Evolutionary conservation across 805 yeast genomes (phyloP).

Genomic region (Blastobotrys muscicola): DNA sequence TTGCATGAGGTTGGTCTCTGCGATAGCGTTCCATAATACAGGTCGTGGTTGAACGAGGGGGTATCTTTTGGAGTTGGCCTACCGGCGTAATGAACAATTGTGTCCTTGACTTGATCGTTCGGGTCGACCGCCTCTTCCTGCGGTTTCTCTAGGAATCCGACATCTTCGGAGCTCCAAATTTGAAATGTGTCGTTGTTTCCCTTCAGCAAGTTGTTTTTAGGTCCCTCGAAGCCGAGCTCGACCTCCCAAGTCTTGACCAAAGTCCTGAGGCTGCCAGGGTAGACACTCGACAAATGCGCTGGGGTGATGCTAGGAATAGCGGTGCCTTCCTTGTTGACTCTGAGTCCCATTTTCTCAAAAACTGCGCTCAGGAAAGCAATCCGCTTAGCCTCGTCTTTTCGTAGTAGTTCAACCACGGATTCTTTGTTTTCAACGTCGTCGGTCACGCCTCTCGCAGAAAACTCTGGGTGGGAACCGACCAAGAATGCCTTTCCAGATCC

Average conservation of each 20-base stretch:
- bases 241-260: slow-evolving; percentile 28
- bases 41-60: slow-evolving; percentile 60
- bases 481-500: slow-evolving; percentile 73
- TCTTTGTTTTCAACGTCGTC: slow-evolving; percentile 20
- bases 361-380: slow-evolving; percentile 47
- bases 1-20: slow-evolving; percentile 15
- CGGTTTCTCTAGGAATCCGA: slow-evolving; percentile 5
- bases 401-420: slow-evolving; percentile 34
- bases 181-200: slow-evolving; percentile 51
- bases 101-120: slow-evolving; percentile 44
- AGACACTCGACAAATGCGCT: slow-evolving; percentile 41
- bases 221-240: slow-evolving; percentile 27
- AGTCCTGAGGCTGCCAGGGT: slow-evolving; percentile 23
- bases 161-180: slow-evolving; percentile 19
- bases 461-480: slow-evolving; percentile 88
- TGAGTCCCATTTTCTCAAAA: slow-evolving; percentile 53
- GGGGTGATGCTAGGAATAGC: slow-evolving; percentile 64
- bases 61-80: slow-evolving; percentile 47
- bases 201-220: slow-evolving; percentile 32
- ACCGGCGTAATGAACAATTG: slow-evolving; percentile 37
- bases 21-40: slow-evolving; percentile 42
- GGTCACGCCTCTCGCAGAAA: slow-evolving; percentile 41
- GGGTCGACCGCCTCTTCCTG: slow-evolving; percentile 39
- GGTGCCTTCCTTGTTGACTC: slow-evolving; percentile 46
- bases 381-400: slow-evolving; percentile 39